Evolutionary conservation across 768 basidiomycete genomes (phyloP), one percentile per base, ranked within the genome.

Genomic region (Pleurotus sapidus): DNA sequence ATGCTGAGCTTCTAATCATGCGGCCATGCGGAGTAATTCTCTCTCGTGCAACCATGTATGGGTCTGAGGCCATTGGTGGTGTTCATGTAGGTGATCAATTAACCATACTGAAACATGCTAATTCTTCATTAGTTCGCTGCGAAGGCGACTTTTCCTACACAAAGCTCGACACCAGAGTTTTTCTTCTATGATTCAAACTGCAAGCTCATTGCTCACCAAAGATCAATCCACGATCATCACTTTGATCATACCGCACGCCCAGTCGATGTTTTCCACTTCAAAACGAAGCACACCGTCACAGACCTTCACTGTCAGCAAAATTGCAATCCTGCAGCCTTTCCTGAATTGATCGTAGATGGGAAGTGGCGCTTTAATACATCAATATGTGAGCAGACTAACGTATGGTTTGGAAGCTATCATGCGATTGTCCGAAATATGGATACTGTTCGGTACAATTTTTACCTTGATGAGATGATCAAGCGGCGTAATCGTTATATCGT

Each of bases 1-100:
- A 73, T 55, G 72, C 71, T 46, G 63, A 72, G 55, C 67, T 72
- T 27, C 67, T 2, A 34, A 20, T 70, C 43, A 68, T 72, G 55
- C 43, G 56, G 2, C 64, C 72, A 1, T 73, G 72, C 64, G 72
- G 70, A 14, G 46, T 48, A 7, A 48, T 48, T 15, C 46, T 48
- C 12, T 48, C 46, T 18, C 46, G 46, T 20, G 46, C 46, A 6
- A 48, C 46, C 23, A 15, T 48, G n/a, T 48, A 48, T 48, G 46
- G 46, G 25, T 18, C 46, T 25, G 46, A 48, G 24, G 46, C 46
- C 12, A 48, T 48, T 17, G 7, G 20, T 6, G 17, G 20, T 15
- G 46, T 48, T 5, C 46, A 48, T 24, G 46, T 48, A 48, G 4
- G 23, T 48, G n/a, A 20, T 48, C 12, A 24, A 15, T 48, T 25